Percentiles rank a stretch among this genome's conserved stretches.
Evolutionary conservation across 2,329 filamentous ascomycete genomes (phyloP).

Genomic region (Xylaria sp.): DNA sequence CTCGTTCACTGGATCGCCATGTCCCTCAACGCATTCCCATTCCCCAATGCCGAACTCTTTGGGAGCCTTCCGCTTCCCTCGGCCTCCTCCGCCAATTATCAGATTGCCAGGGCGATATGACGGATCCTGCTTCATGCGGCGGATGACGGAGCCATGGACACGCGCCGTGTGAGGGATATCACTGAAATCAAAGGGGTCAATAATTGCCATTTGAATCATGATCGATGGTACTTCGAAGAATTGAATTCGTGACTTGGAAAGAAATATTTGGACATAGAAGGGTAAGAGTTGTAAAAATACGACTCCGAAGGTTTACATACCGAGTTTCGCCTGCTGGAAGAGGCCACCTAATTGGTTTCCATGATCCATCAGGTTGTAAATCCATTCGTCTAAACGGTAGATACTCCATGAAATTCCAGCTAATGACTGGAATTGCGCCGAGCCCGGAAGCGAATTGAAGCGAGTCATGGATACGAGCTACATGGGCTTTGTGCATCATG

Average conservation of each 20-base stretch:
- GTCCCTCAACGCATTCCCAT: slow-evolving; percentile 73
- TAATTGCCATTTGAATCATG: background rate
- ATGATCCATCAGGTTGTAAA: slow-evolving; percentile 75
- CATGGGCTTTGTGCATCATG: slow-evolving; percentile 67
- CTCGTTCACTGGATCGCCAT: slow-evolving; percentile 76
- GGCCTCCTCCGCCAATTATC: slow-evolving; percentile 81
- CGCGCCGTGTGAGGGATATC: slow-evolving; percentile 78
- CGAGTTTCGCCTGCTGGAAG: slow-evolving; percentile 80
- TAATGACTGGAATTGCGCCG: slow-evolving; percentile 64
- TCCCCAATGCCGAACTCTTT: slow-evolving; percentile 73
- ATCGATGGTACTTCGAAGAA: too few relatives aligned
- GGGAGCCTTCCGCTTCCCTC: slow-evolving; percentile 72
- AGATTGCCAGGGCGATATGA: slow-evolving; percentile 81
- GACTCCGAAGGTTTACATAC: background rate
- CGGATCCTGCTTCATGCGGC: slow-evolving; percentile 72
- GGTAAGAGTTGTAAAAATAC: too few relatives aligned
- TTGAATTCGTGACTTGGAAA: background rate
- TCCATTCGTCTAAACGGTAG: slow-evolving; percentile 86
- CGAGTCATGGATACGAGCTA: slow-evolving; percentile 74
- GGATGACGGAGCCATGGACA: slow-evolving; percentile 79
- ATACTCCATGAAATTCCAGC: slow-evolving; percentile 82
- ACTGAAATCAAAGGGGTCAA: background rate
- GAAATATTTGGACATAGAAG: background rate
- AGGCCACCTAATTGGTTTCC: slow-evolving; percentile 85
- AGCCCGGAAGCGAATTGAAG: slow-evolving; percentile 73